Evolutionary conservation across 192 early-diverging fungal species (phyloP).

Genomic region (Backusella psychrophila): DNA sequence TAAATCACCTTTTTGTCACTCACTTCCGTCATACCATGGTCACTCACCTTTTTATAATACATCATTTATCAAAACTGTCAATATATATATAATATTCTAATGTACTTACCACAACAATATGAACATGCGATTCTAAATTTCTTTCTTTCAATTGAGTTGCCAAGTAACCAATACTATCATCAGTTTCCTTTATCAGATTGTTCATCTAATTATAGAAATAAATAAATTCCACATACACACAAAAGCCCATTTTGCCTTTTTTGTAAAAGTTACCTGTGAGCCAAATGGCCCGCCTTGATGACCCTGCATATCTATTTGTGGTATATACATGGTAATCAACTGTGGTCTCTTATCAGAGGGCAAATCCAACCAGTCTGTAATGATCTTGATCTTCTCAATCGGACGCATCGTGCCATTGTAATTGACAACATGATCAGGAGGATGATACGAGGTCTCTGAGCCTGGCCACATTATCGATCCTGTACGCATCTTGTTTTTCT

Average conservation of each 20-base stretch:
- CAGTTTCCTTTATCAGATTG: constrained; percentile 46
- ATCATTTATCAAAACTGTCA: neutral
- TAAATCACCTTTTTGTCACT: constrained; percentile 44
- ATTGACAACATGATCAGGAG: constrained; percentile 66
- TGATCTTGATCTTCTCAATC: constrained; percentile 52
- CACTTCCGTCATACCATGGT: constrained; percentile 12
- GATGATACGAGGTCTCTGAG: constrained; percentile 48
- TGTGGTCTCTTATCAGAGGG: constrained; percentile 71
- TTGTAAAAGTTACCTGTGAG: constrained; percentile 40
- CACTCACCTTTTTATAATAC: neutral
- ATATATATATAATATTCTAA: neutral
- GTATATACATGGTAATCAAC: constrained; percentile 75
- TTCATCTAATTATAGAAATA: constrained; percentile 49
- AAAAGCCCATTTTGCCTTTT: neutral
- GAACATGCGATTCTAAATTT: constrained; percentile 59
- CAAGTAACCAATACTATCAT: constrained; percentile 60
- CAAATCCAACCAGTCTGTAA: constrained; percentile 77
- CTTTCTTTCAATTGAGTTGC: constrained; percentile 50
- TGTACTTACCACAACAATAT: constrained; percentile 47
- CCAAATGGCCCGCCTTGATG: constrained; percentile 72
- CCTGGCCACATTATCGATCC: constrained; percentile 91
- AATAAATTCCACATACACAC: neutral
- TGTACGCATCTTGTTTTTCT: constrained; percentile 60
- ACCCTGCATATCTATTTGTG: constrained; percentile 78
- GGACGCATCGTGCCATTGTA: constrained; percentile 48